Evolutionary conservation across 768 basidiomycete genomes (phyloP), one percentile per base, ranked within the genome.

Genomic region (Boletus subparvulus): DNA sequence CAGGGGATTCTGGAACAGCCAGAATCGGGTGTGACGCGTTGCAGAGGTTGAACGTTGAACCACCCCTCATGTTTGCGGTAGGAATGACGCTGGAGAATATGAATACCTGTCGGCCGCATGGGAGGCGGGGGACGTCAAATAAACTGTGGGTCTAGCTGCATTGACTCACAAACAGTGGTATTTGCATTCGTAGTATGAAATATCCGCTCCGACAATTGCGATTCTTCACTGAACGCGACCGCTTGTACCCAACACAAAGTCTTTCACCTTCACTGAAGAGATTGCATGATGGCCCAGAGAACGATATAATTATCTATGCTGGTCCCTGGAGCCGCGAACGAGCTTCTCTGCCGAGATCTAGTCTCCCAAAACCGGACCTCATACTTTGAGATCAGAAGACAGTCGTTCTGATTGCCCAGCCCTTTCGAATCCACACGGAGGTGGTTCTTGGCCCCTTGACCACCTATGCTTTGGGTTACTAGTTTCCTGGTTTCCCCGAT

Each of bases 11-110:
- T 58, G 55, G 60, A 37, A 30, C 48, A n/a, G 30, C 24, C 51
- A 50, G 19, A 32, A 50, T 26, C 54, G 55, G 61, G 55, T 53
- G 48, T 3, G 30, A 43, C 13, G 61, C 54, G 16, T 37, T 62
- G 32, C 26, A 24, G 17, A 21, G 39, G 39, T 2, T 21, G n/a
- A 21, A 21, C 21, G 21, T 56, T 62, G 55, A 39, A 53, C 19
- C 40, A 47, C 17, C 50, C 4, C 16, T 33, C 16, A 50, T 61
- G 54, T 46, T 39, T 39, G 47, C 47, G 16, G 2, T 57, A 7
- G 35, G 26, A 9, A 30, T 50, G 24, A n/a, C 42, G 47, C 19
- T 52, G 24, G 39, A 47, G 4, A 16, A 26, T 1, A 8, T 47
- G 36, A 17, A 19, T 17, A 35, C 19, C 6, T 61, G 17, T 36